Evolutionary conservation across 768 basidiomycete species (phyloP).

Genomic region (Coprinopsis marcescibilis): DNA sequence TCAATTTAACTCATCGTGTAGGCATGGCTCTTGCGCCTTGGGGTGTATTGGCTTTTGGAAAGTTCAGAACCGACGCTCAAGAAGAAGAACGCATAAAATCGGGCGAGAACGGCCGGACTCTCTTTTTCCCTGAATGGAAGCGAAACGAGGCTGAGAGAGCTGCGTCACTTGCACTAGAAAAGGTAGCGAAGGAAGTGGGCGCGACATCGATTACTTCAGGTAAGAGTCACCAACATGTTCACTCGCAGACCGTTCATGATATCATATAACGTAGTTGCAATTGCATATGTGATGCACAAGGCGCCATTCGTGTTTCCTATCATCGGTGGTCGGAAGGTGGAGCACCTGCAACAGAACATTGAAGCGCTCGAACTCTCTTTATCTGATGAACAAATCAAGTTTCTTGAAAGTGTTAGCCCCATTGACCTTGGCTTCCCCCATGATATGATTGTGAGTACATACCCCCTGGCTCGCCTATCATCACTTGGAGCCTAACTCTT

Average conservation of each 20-base stretch:
- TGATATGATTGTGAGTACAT: constrained; percentile 25
- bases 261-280: too few species aligned
- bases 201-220: too few species aligned
- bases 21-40: constrained; percentile 22
- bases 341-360: constrained; percentile 47
- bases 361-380: constrained; percentile 44
- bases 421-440: constrained; percentile 44
- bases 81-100: constrained; percentile 17
- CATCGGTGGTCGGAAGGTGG: constrained; percentile 46
- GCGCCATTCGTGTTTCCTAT: constrained; percentile 47
- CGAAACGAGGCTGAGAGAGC: constrained; percentile 27
- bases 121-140: constrained; percentile 22
- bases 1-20: constrained; percentile 23
- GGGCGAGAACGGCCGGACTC: constrained; percentile 21
- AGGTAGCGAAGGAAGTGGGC: constrained; percentile 34
- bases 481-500: too few species aligned
- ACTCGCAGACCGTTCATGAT: too few species aligned
- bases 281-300: constrained; percentile 51
- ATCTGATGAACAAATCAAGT: constrained; percentile 37
- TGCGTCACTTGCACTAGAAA: constrained; percentile 29
- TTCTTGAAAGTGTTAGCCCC: constrained; percentile 35
- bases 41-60: constrained; percentile 24
- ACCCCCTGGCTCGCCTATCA: not conserved
- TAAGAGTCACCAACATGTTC: too few species aligned
- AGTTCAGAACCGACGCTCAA: constrained; percentile 46